Percentiles rank a stretch among this genome's conserved stretches.
Conservation (phyloP, 2,329 filamentous ascomycete genomes). For the Phyllosticta ampelicida region DNA sequence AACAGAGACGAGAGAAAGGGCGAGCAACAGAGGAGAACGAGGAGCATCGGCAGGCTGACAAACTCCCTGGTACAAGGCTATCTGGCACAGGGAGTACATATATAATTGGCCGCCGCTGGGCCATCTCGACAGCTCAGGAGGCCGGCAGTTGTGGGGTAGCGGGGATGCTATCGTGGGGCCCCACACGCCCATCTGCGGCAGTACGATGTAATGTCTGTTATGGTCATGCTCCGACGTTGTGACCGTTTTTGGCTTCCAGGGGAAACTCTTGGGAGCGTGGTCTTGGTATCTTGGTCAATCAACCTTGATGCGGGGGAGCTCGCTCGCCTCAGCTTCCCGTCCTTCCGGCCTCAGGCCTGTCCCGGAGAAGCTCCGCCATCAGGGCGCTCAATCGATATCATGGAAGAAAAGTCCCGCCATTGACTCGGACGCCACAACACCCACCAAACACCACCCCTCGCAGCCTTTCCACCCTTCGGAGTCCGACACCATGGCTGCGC, state of each 20-base stretch:
- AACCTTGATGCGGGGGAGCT: neutral
- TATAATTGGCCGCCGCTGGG: neutral
- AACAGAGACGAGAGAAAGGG: neutral
- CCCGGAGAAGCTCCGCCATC: neutral
- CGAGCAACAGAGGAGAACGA: neutral
- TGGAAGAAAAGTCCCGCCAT: neutral
- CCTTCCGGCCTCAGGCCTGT: neutral
- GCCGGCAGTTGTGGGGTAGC: neutral
- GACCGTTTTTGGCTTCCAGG: neutral
- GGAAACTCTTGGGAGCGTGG: neutral
- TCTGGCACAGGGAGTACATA: neutral
- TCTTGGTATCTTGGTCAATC: too few species aligned
- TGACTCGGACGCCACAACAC: neutral
- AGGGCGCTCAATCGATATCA: neutral
- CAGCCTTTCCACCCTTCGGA: neutral
- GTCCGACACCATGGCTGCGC: constrained; percentile 28
- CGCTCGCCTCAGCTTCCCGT: neutral
- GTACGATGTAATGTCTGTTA: neutral
- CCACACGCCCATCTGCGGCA: neutral
- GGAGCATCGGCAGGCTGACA: neutral
- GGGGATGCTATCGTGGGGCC: neutral
- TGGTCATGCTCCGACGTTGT: neutral
- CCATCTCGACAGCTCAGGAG: neutral
- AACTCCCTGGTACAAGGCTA: neutral
- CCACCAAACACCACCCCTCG: neutral